phyloP scores from a whole-genome alignment of 2,329 filamentous ascomycete species.

The Alternaria angustiovoidea region DNA sequence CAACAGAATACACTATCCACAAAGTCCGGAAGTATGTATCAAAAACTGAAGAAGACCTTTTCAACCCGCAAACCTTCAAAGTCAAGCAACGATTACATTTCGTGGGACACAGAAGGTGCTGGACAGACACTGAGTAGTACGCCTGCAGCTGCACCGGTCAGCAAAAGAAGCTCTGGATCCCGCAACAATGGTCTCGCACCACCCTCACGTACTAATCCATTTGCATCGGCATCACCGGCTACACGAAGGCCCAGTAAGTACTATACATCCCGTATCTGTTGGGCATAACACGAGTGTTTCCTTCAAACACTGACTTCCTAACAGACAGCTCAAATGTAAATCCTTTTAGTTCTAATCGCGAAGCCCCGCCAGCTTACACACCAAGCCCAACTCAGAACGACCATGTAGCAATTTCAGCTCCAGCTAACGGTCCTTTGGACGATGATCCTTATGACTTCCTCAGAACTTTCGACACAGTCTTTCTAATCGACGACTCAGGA shows the following conservation, averaged over 20 bases:
- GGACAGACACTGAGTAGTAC: slow-evolving; percentile 2
- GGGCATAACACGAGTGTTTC: background rate
- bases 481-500: slow-evolving; percentile 90
- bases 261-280: background rate
- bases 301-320: slow-evolving; percentile 6
- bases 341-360: slow-evolving; percentile 39
- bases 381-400: slow-evolving; percentile 31
- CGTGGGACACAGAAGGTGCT: slow-evolving; percentile 9
- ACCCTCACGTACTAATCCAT: slow-evolving; percentile 26
- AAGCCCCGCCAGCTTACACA: slow-evolving; percentile 55
- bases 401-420: slow-evolving; percentile 1
- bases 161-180: slow-evolving; percentile 18
- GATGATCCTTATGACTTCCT: slow-evolving; percentile 78
- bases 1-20: slow-evolving; percentile 8
- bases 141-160: slow-evolving; percentile 8
- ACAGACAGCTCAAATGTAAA: slow-evolving; percentile 41
- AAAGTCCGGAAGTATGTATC: slow-evolving; percentile 20
- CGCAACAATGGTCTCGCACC: slow-evolving; percentile 27
- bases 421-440: slow-evolving; percentile 23
- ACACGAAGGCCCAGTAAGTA: slow-evolving; percentile 52
- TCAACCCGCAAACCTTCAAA: slow-evolving; percentile 22
- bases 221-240: slow-evolving; percentile 35
- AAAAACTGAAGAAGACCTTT: slow-evolving; percentile 25
- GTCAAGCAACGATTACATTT: slow-evolving; percentile 11
- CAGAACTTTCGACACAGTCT: slow-evolving; percentile 80